These are phyloP conservation scores for Pichia exigua DNA, from an alignment of 805 yeast genomes.

Conservation along the genomic window DNA sequence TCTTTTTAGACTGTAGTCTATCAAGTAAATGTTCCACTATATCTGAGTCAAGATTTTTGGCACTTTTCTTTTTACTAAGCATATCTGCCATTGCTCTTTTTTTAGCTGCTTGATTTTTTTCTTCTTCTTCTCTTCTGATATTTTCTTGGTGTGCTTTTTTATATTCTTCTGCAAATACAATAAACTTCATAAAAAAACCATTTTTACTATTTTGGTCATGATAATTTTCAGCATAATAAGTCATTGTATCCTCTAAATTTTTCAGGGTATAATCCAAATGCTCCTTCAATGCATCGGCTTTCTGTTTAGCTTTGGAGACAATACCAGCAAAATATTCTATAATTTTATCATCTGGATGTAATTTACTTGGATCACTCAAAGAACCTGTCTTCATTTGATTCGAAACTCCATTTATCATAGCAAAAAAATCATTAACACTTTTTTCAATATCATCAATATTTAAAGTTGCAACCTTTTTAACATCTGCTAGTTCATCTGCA, in stretches of 20 bases:
- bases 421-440: conserved; percentile 51
- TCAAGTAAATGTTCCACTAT: conserved; percentile 20
- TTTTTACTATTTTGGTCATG: conserved; percentile 44
- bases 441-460: conserved; percentile 54
- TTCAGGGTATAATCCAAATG: conserved; percentile 44
- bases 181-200: conserved; percentile 54
- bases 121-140: conserved; percentile 59
- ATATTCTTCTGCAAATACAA: conserved; percentile 52
- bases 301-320: conserved; percentile 31
- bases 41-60: conserved; percentile 5
- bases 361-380: conserved; percentile 50
- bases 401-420: conserved; percentile 42
- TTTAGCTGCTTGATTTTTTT: conserved; percentile 55
- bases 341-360: conserved; percentile 63
- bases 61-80: not conserved
- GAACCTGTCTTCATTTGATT: conserved; percentile 53
- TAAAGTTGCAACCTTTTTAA: conserved; percentile 48
- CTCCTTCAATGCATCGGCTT: conserved; percentile 37
- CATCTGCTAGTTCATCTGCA: conserved; percentile 48
- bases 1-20: conserved; percentile 15
- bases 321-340: conserved; percentile 43
- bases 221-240: conserved; percentile 65
- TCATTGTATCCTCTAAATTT: conserved; percentile 53
- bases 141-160: conserved; percentile 61
- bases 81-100: conserved; percentile 43